Conservation (phyloP, 176 grass and related monocot genomes). For the Cenchrus fungigraminus region DNA sequence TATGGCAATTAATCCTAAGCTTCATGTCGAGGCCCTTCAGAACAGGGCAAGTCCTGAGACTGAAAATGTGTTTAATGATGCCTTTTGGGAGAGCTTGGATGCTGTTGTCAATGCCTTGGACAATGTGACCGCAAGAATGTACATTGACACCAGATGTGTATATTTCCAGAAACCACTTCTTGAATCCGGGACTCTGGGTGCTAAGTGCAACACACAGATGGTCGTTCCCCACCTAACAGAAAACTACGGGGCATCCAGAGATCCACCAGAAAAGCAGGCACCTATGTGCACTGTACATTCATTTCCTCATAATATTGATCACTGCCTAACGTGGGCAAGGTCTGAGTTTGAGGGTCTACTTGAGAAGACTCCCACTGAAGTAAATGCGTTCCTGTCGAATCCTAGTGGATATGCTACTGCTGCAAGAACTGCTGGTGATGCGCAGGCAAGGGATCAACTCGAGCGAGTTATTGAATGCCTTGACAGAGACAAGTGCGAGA, state of each 20-base stretch:
- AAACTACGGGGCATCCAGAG: constrained; percentile 95
- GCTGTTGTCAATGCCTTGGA: constrained; percentile 82
- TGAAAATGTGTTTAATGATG: constrained; percentile 89
- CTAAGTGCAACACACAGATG: constrained; percentile 97
- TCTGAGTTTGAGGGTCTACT: constrained; percentile 97
- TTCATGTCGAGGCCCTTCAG: constrained; percentile 82
- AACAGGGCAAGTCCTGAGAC: constrained; percentile 94
- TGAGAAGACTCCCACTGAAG: constrained; percentile 90
- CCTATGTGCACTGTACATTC: constrained; percentile 97
- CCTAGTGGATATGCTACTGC: constrained; percentile 58
- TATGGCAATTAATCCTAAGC: constrained; percentile 69
- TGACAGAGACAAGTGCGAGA: constrained; percentile 71
- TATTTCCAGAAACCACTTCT: constrained; percentile 95
- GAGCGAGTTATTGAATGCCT: constrained; percentile 88
- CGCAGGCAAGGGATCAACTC: constrained; percentile 82
- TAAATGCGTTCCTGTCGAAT: constrained; percentile 81
- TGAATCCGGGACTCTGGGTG: constrained; percentile 89
- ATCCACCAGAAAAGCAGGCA: constrained; percentile 94
- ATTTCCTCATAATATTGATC: constrained; percentile 96
- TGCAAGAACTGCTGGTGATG: constrained; percentile 82
- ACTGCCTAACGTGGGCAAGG: constrained; percentile 89
- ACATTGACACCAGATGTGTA: constrained; percentile 86
- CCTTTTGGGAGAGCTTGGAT: constrained; percentile 88
- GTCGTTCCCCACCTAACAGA: constrained; percentile 93
- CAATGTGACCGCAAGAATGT: constrained; percentile 92